Percentiles rank a stretch among this genome's conserved stretches.
Conservation (phyloP, 345 rosid genomes). For the Dipteronia sinensis region DNA sequence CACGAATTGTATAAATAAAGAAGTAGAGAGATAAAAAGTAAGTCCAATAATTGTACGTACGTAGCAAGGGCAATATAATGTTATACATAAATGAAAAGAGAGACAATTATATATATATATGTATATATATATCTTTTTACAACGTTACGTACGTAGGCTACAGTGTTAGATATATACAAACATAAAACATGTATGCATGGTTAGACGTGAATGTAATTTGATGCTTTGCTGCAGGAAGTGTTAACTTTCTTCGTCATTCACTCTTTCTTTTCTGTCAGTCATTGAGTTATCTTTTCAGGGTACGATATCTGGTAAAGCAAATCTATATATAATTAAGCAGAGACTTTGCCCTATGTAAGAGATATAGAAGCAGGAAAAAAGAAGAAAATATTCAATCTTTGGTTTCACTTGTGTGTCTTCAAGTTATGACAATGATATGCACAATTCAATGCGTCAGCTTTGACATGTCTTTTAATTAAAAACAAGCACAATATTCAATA, state of each 20-base stretch:
- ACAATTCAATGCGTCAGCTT: constrained; percentile 23
- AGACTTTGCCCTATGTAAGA: constrained; percentile 9
- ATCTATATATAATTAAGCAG: neutral
- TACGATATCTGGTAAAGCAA: constrained; percentile 12
- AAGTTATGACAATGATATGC: constrained; percentile 17
- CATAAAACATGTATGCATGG: neutral
- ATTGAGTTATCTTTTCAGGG: constrained; percentile 14
- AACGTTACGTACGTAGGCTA: neutral
- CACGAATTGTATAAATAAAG: neutral
- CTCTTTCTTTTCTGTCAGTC: neutral
- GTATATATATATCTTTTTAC: neutral
- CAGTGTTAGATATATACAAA: neutral
- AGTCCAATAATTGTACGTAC: neutral
- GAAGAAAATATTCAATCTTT: neutral
- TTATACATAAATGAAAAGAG: neutral
- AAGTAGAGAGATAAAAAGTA: neutral
- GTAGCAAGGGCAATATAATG: neutral
- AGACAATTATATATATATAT: neutral
- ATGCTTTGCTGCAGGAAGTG: neutral
- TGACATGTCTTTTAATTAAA: neutral
- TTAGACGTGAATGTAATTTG: neutral
- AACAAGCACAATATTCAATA: neutral
- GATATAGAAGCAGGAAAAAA: constrained; percentile 4
- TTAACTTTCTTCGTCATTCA: neutral
- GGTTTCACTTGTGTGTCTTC: neutral